Evolutionary conservation across 2,329 filamentous ascomycete genomes (phyloP).

Genomic region (Diplocarpon rosae): DNA sequence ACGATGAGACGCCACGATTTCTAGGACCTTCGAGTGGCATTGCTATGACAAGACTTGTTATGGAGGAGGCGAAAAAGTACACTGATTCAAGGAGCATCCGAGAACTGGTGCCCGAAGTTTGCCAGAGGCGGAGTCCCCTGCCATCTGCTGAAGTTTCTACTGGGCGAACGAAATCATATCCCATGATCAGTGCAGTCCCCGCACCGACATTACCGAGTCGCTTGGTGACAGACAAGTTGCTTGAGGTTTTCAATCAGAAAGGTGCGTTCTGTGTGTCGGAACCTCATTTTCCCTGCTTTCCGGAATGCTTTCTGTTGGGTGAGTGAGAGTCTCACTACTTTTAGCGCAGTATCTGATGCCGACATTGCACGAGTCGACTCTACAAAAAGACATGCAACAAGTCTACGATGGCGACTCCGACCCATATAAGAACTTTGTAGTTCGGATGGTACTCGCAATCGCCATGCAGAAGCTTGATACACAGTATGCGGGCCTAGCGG

Average conservation of each 20-base stretch:
- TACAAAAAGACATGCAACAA: constrained; percentile 64
- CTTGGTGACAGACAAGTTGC: constrained; percentile 62
- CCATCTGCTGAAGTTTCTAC: constrained; percentile 44
- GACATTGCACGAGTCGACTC: constrained; percentile 71
- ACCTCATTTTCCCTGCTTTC: too few relatives aligned
- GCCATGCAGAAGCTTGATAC: constrained; percentile 86
- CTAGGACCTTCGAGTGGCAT: constrained; percentile 91
- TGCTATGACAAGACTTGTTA: constrained; percentile 85
- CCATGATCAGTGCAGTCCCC: constrained; percentile 76
- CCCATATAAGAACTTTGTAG: constrained; percentile 75
- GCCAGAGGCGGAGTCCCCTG: constrained; percentile 53
- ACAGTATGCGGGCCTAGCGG: constrained; percentile 83
- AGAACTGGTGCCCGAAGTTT: constrained; percentile 73
- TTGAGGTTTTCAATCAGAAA: constrained; percentile 80
- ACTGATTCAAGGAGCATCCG: constrained; percentile 85
- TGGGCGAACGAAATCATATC: constrained; percentile 73
- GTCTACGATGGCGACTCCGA: constrained; percentile 69
- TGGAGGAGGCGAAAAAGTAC: constrained; percentile 92
- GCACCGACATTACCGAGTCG: constrained; percentile 65
- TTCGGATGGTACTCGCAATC: constrained; percentile 88
- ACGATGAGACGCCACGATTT: constrained; percentile 78
- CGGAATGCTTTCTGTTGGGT: not conserved
- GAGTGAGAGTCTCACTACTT: constrained; percentile 9
- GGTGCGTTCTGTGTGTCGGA: constrained; percentile 36
- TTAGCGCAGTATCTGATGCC: constrained; percentile 82